Percentiles rank a stretch among this genome's conserved stretches.
Conservation (phyloP, 2,329 filamentous ascomycete genomes). For the Calonectria henricotiae region DNA sequence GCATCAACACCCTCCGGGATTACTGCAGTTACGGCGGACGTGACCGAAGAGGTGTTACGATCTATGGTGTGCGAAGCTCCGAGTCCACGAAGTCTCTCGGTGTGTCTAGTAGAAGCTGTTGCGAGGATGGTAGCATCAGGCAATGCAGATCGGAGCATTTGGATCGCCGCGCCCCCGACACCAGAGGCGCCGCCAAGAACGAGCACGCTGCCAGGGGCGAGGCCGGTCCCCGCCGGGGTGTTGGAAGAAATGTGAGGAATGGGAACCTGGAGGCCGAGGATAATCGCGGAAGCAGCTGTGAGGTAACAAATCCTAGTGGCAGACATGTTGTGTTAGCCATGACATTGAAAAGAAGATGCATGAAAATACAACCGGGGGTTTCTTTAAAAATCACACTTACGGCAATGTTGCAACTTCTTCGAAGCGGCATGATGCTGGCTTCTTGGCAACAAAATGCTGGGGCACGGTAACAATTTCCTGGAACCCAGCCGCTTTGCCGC, state of each 20-base stretch:
- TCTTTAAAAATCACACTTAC: conserved; percentile 32
- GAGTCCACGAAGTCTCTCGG: conserved; percentile 29
- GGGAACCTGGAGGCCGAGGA: conserved; percentile 42
- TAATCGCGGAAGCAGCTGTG: conserved; percentile 43
- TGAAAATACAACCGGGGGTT: background rate
- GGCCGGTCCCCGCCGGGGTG: conserved; percentile 19
- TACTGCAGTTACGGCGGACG: conserved; percentile 21
- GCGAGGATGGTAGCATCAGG: conserved; percentile 39
- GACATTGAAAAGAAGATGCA: background rate
- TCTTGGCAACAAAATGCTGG: conserved; percentile 44
- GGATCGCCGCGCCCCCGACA: conserved; percentile 45
- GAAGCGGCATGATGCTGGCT: conserved; percentile 38
- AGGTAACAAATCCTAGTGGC: conserved; percentile 45
- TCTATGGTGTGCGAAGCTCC: conserved; percentile 39
- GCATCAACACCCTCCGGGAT: conserved; percentile 41
- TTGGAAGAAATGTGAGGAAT: conserved; percentile 41
- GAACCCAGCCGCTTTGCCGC: conserved; percentile 44
- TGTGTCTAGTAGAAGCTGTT: conserved; percentile 40
- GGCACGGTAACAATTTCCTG: conserved; percentile 46
- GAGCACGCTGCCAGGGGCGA: conserved; percentile 35
- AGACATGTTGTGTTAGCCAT: conserved; percentile 29
- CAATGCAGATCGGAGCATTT: conserved; percentile 43
- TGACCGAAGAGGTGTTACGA: conserved; percentile 28
- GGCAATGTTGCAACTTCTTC: conserved; percentile 44
- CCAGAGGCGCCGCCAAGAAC: conserved; percentile 45